Conservation (phyloP, 2,329 filamentous ascomycete species). For the Rutstroemia sp. region DNA sequence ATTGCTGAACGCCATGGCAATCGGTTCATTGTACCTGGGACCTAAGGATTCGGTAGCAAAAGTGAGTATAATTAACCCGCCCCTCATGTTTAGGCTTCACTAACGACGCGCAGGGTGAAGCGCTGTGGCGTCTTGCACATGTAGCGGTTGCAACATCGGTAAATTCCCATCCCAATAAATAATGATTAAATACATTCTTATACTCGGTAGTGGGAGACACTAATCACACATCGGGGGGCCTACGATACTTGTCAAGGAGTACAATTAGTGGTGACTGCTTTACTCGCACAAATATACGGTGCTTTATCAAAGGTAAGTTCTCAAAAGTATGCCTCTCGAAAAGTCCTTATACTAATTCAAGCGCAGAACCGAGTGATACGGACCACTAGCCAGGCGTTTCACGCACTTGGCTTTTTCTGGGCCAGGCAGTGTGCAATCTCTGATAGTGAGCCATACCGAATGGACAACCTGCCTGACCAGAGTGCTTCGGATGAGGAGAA, state of each 20-base stretch:
- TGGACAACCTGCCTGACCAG: slow-evolving; percentile 30
- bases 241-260: slow-evolving; percentile 37
- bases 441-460: slow-evolving; percentile 30
- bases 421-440: slow-evolving; percentile 38
- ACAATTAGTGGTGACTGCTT: slow-evolving; percentile 36
- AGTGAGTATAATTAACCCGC: slow-evolving; percentile 1
- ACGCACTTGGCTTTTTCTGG: slow-evolving; percentile 38
- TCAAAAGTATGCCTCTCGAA: background rate
- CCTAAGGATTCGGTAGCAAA: slow-evolving; percentile 36
- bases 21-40: slow-evolving; percentile 38
- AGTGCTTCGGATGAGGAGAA: slow-evolving; percentile 31
- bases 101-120: slow-evolving; percentile 30
- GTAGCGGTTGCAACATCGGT: slow-evolving; percentile 36
- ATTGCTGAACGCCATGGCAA: slow-evolving; percentile 38
- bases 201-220: slow-evolving; percentile 32
- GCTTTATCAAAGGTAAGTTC: slow-evolving; percentile 30
- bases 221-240: slow-evolving; percentile 36
- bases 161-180: background rate
- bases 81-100: background rate
- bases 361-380: slow-evolving; percentile 33
- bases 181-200: background rate
- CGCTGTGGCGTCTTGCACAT: slow-evolving; percentile 37
- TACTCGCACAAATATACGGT: slow-evolving; percentile 37
- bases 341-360: background rate
- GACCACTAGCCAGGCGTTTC: slow-evolving; percentile 37